Evolutionary conservation across 1,139 yeast genomes (phyloP), one percentile per base, ranked within the genome.

Genomic region (Zygoascus meyerae): DNA sequence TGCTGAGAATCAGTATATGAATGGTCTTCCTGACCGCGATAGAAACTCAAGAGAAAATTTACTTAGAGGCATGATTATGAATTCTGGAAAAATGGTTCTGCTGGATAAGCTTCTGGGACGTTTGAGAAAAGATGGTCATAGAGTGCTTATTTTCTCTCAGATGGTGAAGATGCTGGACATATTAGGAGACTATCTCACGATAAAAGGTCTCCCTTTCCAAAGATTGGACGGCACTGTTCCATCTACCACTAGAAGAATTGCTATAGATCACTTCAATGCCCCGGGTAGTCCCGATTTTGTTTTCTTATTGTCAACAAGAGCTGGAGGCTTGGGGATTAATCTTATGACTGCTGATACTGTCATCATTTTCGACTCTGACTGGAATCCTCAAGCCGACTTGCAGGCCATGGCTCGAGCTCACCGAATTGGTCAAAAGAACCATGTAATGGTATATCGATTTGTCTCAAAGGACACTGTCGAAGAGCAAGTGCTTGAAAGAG

Each of bases 391-490:
- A 67, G 97, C 97, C 1, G 98, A 90, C 74, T 71, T 90, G 57
- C 97, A 92, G 68, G 98, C 98, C 3, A 94, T 94, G 99, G 99
- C 98, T 0, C 81, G 99, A 69, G 99, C 98, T 2, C 99, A 92
- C 69, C 82, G 99, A 73, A 92, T 92, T 62, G 99, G 99, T 12
- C 99, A 92, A 66, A 92, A 92, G 66, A 89, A 86, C 59, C 98
- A 92, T 67, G 99, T 92, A 40, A 86, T 89, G 78, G 97, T 92
- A 16, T 94, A 94, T 65, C 75, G 99, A 62, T 86, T 94, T 69
- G 97, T 92, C 17, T 84, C 96, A 54, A 92, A 92, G 60, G 98
- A 94, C 60, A 92, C 98, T 0, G 95, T 92, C 15, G 99, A 92
- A 66, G 99, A 92, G 65, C 95, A 92, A 63, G 95, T 92, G 50